These are phyloP conservation scores for Cyclotella atomus DNA, from an alignment of 108 stramenopile species.

Conservation along the genomic window DNA sequence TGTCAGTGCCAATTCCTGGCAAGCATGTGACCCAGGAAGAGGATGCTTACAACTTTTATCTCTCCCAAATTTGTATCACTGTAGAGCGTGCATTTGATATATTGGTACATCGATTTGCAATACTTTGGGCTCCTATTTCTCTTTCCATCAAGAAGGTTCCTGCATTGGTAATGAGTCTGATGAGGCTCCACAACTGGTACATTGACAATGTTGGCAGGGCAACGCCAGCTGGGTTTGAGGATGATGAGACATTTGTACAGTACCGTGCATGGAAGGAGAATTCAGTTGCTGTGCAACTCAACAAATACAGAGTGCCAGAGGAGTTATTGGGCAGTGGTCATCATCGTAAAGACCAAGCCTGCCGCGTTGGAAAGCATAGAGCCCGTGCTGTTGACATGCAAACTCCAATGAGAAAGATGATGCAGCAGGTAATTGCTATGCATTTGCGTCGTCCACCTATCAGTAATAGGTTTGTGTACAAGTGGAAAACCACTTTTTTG, in stretches of 20 bases:
- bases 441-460: no score
- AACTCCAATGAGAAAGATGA: no score
- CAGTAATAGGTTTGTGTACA: no score
- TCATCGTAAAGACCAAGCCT: no score
- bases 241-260: not conserved
- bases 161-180: conserved; percentile 1
- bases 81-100: not conserved
- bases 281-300: no score
- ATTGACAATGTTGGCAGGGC: not conserved
- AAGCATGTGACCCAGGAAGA: not conserved
- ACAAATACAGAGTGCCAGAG: no score
- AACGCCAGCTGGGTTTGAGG: not conserved
- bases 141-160: not conserved
- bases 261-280: no score
- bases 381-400: no score
- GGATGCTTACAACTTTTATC: not conserved
- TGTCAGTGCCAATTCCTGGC: not conserved
- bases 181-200: not conserved
- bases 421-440: no score
- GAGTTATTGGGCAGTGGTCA: no score
- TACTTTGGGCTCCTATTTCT: not conserved
- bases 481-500: no score
- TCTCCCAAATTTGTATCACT: not conserved
- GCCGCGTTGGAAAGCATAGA: no score
- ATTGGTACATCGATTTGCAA: not conserved